Evolutionary conservation across 202 grass and related monocot species (phyloP).

Genomic region (Eragrostis tef): DNA sequence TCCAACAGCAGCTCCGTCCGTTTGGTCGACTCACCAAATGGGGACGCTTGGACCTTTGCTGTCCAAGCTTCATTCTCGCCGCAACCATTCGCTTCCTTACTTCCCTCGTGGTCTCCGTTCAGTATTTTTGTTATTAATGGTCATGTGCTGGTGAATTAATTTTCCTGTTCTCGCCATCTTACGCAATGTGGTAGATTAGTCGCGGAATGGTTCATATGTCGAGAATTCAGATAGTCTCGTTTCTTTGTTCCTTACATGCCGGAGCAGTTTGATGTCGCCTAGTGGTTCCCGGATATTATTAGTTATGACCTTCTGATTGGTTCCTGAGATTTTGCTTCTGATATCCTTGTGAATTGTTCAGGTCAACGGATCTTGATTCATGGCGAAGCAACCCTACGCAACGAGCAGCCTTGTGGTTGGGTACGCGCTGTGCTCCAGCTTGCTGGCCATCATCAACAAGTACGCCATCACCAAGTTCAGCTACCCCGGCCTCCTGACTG

Average conservation of each 20-base stretch:
- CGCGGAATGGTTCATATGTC: background rate
- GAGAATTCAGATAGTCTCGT: background rate
- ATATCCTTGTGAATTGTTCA: background rate
- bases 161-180: background rate
- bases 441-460: slow-evolving; percentile 85
- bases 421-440: slow-evolving; percentile 68
- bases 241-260: background rate
- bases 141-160: background rate
- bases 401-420: slow-evolving; percentile 71
- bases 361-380: slow-evolving; percentile 31
- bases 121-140: background rate
- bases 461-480: slow-evolving; percentile 73
- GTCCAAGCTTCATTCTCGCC: background rate
- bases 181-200: background rate
- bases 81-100: too few species aligned
- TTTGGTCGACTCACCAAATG: background rate
- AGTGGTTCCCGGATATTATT: background rate
- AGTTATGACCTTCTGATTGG: background rate
- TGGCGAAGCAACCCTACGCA: slow-evolving; percentile 49
- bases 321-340: background rate
- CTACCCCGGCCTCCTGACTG: slow-evolving; percentile 68
- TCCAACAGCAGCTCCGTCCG: too few species aligned
- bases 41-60: background rate
- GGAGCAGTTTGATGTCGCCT: background rate
- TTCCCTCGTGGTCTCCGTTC: too few species aligned